phyloP scores from a whole-genome alignment of 257 asterid species.

The Salvia rosmarinus region DNA sequence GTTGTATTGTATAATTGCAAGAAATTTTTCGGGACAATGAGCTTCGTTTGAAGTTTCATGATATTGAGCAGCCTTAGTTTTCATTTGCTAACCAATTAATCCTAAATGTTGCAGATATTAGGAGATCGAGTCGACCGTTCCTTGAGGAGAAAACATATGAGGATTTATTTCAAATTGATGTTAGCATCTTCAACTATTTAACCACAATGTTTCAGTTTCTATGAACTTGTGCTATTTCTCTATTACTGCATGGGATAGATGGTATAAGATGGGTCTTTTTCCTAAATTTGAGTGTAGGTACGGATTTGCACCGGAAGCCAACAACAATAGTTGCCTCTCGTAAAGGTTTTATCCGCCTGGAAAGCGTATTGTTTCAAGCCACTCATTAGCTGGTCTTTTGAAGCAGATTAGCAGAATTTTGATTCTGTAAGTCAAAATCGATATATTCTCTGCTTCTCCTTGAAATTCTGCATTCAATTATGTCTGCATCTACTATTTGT shows the following conservation, averaged over 20 bases:
- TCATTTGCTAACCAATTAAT: constrained; percentile 29
- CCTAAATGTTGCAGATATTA: constrained; percentile 58
- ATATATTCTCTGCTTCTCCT: constrained; percentile 29
- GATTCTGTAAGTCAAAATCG: constrained; percentile 60
- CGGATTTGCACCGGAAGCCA: constrained; percentile 77
- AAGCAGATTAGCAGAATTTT: constrained; percentile 72
- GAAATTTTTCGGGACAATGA: neutral
- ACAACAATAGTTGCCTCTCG: constrained; percentile 72
- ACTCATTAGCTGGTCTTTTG: constrained; percentile 71
- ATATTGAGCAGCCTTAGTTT: too few relatives aligned
- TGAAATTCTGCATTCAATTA: constrained; percentile 7
- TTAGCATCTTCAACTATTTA: constrained; percentile 44
- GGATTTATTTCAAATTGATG: constrained; percentile 88
- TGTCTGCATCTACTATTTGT: constrained; percentile 2
- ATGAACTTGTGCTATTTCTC: constrained; percentile 12
- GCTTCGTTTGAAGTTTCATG: neutral
- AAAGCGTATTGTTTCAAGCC: constrained; percentile 58
- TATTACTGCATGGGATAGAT: neutral
- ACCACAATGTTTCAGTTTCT: neutral
- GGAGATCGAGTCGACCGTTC: constrained; percentile 77
- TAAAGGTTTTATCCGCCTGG: constrained; percentile 84
- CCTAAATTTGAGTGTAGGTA: constrained; percentile 49
- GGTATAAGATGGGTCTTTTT: constrained; percentile 1
- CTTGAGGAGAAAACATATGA: constrained; percentile 77
- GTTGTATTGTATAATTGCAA: neutral